Base-by-base conservation (phyloP, 768 basidiomycete species). In the Glaciozyma martinii region DNA sequence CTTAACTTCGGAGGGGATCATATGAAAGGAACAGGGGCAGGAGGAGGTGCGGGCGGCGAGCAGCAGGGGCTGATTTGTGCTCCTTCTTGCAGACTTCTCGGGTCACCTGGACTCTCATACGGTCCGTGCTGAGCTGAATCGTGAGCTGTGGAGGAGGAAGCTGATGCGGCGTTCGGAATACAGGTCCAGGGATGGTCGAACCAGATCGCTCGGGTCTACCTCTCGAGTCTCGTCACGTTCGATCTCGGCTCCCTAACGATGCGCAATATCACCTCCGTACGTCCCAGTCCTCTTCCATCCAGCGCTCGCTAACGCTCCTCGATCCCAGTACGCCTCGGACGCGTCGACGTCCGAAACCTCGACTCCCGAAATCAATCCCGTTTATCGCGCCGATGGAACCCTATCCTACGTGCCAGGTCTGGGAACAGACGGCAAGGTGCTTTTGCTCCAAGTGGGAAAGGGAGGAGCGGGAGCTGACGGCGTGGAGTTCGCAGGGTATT, bases 311-410 rank as follows among this genome's bases (percentile, higher is more conserved):
- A 37, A 9, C 37, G 37, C 61, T 55, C 53, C 66, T 19, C 12
- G 43, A 3, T 32, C 50, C 6, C 59, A 60, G 0, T 25, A 60
- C 12, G 50, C 67, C 7, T 10, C 55, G 23, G 25, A 37, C 33
- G 55, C 55, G 1, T 37, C 55, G 37, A 56, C 30, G 15, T 69
- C 64, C 33, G 63, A 66, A 49, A 46, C 27, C 49, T 69, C 67
- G 21, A 63, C 64, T 1, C 61, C 64, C 5, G 27, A 63, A 29
- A 65, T 27, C 4, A 63, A 56, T 19, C 67, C 67, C 2, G 49
- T 66, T n/a, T 60, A 62, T 16, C 61, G 67, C 3, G 67, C 64
- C 0, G 67, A 69, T 27, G 67, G 67, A 1, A 58, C 64, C 6
- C 44, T 69, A 13, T 57, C 61, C 30, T 68, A 62, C 59, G 67